Base-by-base conservation (phyloP, 352 stramenopile species). In the Stephanocyclus meneghinianus region DNA sequence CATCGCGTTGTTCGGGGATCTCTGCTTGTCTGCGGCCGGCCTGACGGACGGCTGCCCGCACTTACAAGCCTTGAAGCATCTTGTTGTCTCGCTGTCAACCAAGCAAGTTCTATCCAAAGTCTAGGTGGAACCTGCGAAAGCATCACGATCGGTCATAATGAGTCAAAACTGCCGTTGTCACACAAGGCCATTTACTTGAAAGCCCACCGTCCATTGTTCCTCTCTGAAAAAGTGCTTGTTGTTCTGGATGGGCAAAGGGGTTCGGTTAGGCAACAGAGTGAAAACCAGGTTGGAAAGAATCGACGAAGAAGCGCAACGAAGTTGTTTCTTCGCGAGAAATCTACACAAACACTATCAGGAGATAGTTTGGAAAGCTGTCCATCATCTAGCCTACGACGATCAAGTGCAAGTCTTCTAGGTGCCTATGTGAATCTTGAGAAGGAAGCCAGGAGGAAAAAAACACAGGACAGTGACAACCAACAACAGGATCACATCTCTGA, bases 71-170 rank as follows among this genome's bases (percentile, higher is more conserved):
- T 89, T 9, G 89, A 93, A 80, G 78, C 81, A 47, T 82, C 89
- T 60, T 85, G 82, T 18, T 91, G 83, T 71, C 78, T 93, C 16
- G 81, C 83, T 44, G 81, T 91, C 3, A 93, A 92, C 55, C 89
- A 93, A 81, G 85, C 89, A 47, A 87, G 73, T 62, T 87, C 71
- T 56, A 93, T 93, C 72, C 89, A 93, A 78, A 91, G 83, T 63
- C 51, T 87, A 11, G 89, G 87, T 21, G 81, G 87, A 21, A 93
- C 87, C 9, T 92, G 86, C 62, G 89, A 93, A 72, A 89, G 78
- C 50, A 86, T 93, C 30, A 93, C 89, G 18, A 90, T 93, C 18
- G 89, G 89, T 0, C 89, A 94, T 63, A 94, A 94, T 61, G 87
- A 84, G 35, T 91, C 80, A 26, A 87, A 91, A 66, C 57, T 94